phyloP scores from a whole-genome alignment of 2,329 filamentous ascomycete species.

The Alternaria viburni region DNA sequence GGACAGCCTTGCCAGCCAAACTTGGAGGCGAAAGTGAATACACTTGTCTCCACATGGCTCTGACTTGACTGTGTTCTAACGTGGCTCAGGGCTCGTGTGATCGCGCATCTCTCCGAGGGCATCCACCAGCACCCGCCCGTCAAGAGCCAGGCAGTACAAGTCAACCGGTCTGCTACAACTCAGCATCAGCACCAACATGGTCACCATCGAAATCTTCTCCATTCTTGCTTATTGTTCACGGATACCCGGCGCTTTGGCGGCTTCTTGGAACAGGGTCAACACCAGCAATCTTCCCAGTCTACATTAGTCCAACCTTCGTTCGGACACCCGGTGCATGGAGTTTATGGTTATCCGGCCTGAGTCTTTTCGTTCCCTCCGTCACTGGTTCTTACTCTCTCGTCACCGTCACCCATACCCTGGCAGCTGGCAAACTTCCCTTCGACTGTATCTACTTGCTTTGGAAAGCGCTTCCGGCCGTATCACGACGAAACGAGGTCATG shows the following conservation, averaged over 20 bases:
- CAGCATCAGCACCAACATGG: conserved; percentile 27
- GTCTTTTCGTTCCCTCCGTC: conserved; percentile 4
- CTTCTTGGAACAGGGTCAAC: conserved; percentile 32
- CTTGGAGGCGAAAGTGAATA: conserved; percentile 49
- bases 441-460: conserved; percentile 43
- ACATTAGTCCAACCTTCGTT: conserved; percentile 28
- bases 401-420: neutral
- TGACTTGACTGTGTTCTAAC: conserved; percentile 36
- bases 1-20: conserved; percentile 45
- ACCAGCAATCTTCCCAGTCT: conserved; percentile 23
- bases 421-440: conserved; percentile 22
- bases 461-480: conserved; percentile 33
- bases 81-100: conserved; percentile 28
- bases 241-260: conserved; percentile 40
- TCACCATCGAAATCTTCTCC: conserved; percentile 38
- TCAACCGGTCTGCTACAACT: conserved; percentile 10
- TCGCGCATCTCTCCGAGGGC: conserved; percentile 20
- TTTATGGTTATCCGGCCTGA: conserved; percentile 34
- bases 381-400: conserved; percentile 6
- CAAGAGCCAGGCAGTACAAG: conserved; percentile 15
- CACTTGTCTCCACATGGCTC: conserved; percentile 23
- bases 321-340: conserved; percentile 28
- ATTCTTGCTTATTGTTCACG: conserved; percentile 50
- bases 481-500: conserved; percentile 48
- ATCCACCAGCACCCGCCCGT: conserved; percentile 19